Evolutionary conservation across 179 eudicot genomes (phyloP), one percentile per base, ranked within the genome.

Genomic region (Beta corolliflora): DNA sequence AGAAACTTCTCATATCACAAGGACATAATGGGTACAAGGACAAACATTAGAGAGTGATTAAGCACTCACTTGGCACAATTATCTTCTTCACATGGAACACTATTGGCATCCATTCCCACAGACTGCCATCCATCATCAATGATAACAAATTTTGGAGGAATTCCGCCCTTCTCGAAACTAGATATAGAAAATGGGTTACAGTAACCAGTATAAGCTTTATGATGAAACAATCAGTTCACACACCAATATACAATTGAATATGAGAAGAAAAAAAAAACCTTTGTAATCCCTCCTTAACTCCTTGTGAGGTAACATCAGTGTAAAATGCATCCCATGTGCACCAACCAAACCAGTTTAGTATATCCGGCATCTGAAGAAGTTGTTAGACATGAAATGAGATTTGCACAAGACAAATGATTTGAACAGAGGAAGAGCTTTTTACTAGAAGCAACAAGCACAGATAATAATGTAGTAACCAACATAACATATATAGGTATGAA

Each of bases 291-390:
- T 88, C 87, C 78, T 85, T 90, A 41, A 91, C 94, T 19, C 95
- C 97, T 80, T 91, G 87, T 48, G 95, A 87, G 23, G 92, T 90
- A 52, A 94, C 97, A 68, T 91, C 85, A 2, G 92, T 90, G 80
- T 94, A 92, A 83, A 92, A 94, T 53, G 97, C 98, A 85, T 94
- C 94, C 97, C 97, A 92, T 9, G 97, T 94, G 84, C 98, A 94
- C 98, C 98, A 94, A 72, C 98, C 98, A 77, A 94, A 94, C 94
- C 95, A 92, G 85, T 91, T 92, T 80, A 93, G 72, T 87, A 92
- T 89, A 75, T 90, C 97, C 19, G 96, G 96, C 91, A 93, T 91
- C 98, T 94, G 89, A 75, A 83, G 11, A 55, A 45, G 25, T 36
- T 13, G 45, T 79, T 67, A 79, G 29, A 44, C 29, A 59, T 54